These are phyloP conservation scores for Mastigamoeba balamuthi DNA, from an alignment of 78 protist species.

Conservation along the genomic window DNA sequence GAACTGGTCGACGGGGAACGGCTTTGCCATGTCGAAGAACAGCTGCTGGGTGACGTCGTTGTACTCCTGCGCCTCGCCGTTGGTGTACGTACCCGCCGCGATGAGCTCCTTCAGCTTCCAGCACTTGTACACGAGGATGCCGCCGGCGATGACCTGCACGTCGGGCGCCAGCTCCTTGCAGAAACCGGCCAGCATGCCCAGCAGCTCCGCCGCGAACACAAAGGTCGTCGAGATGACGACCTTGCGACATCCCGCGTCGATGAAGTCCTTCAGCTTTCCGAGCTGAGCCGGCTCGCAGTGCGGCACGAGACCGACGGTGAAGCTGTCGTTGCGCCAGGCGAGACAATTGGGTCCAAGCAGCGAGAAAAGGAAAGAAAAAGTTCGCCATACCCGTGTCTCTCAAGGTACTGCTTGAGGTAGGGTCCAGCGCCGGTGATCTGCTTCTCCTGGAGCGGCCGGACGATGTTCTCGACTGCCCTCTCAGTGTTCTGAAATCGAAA, in stretches of 20 bases:
- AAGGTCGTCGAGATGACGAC: not conserved
- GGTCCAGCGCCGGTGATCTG: not conserved
- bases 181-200: not conserved
- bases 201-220: not conserved
- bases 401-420: not conserved
- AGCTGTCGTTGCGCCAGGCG: too few species aligned
- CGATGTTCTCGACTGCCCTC: not conserved
- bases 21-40: not conserved
- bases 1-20: not conserved
- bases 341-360: not conserved
- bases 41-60: not conserved
- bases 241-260: not conserved
- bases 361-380: not conserved
- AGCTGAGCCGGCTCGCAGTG: not conserved
- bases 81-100: not conserved
- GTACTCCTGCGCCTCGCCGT: not conserved
- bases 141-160: not conserved
- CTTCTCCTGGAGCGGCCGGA: not conserved
- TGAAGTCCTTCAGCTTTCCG: not conserved
- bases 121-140: not conserved
- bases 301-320: not conserved
- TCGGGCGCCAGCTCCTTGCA: not conserved
- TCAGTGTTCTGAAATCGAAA: too few species aligned
- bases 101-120: not conserved
- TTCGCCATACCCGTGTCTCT: not conserved